Percentiles rank a stretch among this genome's conserved stretches.
Evolutionary conservation across 208 protist genomes (phyloP).

Genomic region (Wallacemonas sp.): DNA sequence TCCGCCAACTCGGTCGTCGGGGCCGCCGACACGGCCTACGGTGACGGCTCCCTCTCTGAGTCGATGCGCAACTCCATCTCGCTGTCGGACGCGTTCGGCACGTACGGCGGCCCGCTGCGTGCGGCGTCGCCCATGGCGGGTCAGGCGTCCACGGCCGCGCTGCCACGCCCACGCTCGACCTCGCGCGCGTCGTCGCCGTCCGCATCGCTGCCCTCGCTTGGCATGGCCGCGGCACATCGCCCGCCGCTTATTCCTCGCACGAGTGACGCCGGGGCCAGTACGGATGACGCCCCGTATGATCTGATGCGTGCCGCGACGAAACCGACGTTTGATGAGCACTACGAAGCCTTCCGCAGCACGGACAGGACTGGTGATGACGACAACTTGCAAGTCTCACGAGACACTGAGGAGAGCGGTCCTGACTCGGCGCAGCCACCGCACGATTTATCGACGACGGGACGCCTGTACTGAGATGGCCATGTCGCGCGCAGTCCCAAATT

Average conservation of each 20-base stretch:
- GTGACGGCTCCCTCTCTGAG: slow-evolving; percentile 12
- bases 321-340: slow-evolving; percentile 1
- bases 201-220: slow-evolving; percentile 1
- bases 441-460: background rate
- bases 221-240: background rate
- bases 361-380: background rate
- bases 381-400: background rate
- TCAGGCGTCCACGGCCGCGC: background rate
- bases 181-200: slow-evolving; percentile 10
- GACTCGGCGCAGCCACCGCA: background rate
- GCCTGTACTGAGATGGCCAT: too few species aligned
- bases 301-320: background rate
- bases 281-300: background rate
- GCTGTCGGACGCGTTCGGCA: slow-evolving; percentile 1
- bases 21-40: background rate
- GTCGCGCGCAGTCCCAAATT: too few species aligned
- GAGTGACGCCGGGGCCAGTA: background rate
- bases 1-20: slow-evolving; percentile 1
- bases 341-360: slow-evolving; percentile 1
- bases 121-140: background rate
- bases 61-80: slow-evolving; percentile 20
- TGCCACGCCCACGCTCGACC: slow-evolving; percentile 6
- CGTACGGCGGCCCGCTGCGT: background rate
- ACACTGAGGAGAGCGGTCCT: background rate
- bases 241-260: slow-evolving; percentile 1